A percentile compares a stretch with the other conserved stretches of the same genome.
These are phyloP conservation scores for Dactylella cylindrospora DNA, from an alignment of 2,329 filamentous ascomycete species.

Conservation along the genomic window DNA sequence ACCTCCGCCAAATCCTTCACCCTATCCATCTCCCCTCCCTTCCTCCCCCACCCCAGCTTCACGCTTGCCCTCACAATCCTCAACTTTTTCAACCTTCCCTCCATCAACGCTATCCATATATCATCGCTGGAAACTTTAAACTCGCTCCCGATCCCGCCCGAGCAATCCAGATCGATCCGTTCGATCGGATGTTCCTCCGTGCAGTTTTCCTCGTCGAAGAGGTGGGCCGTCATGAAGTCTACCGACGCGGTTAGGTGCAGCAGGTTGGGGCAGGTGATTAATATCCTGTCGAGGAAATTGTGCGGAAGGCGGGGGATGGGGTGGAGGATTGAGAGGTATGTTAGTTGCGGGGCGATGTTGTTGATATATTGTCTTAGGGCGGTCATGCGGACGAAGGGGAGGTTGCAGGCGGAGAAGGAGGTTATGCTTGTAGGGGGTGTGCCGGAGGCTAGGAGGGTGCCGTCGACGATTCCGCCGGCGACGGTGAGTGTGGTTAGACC, in stretches of 20 bases:
- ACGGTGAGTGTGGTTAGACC: conserved; percentile 45
- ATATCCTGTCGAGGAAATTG: conserved; percentile 48
- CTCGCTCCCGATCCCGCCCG: conserved; percentile 46
- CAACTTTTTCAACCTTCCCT: conserved; percentile 45
- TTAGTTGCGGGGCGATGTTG: conserved; percentile 46
- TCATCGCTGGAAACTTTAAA: conserved; percentile 48
- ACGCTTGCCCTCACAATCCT: conserved; percentile 47
- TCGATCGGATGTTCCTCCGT: conserved; percentile 46
- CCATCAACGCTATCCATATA: conserved; percentile 48
- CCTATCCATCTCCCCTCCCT: conserved; percentile 25
- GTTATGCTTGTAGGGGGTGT: conserved; percentile 44
- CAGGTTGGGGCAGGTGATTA: conserved; percentile 46
- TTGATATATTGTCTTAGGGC: conserved; percentile 44
- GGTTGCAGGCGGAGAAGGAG: conserved; percentile 46
- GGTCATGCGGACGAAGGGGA: conserved; percentile 45
- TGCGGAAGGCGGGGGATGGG: conserved; percentile 47
- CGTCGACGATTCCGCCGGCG: conserved; percentile 45
- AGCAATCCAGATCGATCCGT: conserved; percentile 46
- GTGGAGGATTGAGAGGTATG: conserved; percentile 46
- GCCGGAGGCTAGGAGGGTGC: conserved; percentile 45
- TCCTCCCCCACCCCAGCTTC: conserved; percentile 45
- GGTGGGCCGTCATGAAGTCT: conserved; percentile 48
- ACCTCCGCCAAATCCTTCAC: conserved; percentile 47
- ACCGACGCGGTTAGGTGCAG: conserved; percentile 46
- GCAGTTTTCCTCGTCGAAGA: conserved; percentile 48